phyloP scores from a whole-genome alignment of 495 filamentous ascomycete genomes.

The Penicillium pancosmium region DNA sequence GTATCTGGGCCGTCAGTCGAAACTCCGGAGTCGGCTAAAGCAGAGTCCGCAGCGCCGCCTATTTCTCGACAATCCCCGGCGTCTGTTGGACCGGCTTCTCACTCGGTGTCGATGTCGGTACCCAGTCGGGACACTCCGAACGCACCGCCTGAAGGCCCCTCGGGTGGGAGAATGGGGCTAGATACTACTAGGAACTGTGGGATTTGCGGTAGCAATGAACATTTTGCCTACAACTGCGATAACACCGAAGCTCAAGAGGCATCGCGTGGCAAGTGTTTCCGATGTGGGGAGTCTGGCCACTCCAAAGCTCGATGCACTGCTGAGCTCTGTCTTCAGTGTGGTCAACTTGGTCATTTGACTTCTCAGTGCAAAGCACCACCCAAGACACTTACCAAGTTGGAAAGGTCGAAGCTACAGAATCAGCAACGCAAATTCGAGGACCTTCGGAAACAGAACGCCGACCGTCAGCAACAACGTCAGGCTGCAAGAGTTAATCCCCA shows the following conservation, averaged over 20 bases:
- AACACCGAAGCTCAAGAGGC: slow-evolving; percentile 44
- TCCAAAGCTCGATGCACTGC: slow-evolving; percentile 38
- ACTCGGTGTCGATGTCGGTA: slow-evolving; percentile 26
- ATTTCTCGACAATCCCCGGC: slow-evolving; percentile 32
- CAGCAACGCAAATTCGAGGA: slow-evolving; percentile 39
- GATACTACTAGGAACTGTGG: slow-evolving; percentile 47
- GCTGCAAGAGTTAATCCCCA: slow-evolving; percentile 50
- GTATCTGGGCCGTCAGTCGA: background rate
- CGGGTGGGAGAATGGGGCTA: slow-evolving; percentile 49
- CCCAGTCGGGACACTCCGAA: slow-evolving; percentile 31
- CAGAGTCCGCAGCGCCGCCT: slow-evolving; percentile 15
- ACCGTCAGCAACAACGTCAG: slow-evolving; percentile 46
- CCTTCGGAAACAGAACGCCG: slow-evolving; percentile 33
- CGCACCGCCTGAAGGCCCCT: slow-evolving; percentile 37
- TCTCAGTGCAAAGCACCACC: slow-evolving; percentile 34
- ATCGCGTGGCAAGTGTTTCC: slow-evolving; percentile 43
- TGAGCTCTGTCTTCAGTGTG: slow-evolving; percentile 51
- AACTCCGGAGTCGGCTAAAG: slow-evolving; percentile 1
- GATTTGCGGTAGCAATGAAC: slow-evolving; percentile 50
- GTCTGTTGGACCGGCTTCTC: slow-evolving; percentile 29
- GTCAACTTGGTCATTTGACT: slow-evolving; percentile 45
- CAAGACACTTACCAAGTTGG: slow-evolving; percentile 36
- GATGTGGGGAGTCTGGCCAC: slow-evolving; percentile 49
- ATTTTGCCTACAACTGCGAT: slow-evolving; percentile 52
- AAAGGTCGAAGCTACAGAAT: slow-evolving; percentile 33